These are phyloP conservation scores for Sporisorium iseilematis-ciliati DNA, from an alignment of 1,284 basidiomycete species.

Conservation along the genomic window DNA sequence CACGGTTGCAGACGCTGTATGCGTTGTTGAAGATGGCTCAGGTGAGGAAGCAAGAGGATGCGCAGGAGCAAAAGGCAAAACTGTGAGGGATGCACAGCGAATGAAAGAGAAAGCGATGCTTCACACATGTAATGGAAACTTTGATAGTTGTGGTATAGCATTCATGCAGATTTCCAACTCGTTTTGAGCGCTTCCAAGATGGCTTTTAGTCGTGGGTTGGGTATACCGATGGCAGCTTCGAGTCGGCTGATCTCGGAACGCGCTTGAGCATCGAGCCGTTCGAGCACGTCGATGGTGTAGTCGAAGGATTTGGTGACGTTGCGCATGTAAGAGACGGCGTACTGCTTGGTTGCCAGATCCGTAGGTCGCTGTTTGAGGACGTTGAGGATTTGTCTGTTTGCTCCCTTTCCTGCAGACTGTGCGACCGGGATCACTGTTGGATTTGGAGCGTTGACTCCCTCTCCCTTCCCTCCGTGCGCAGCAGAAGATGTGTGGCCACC, in stretches of 20 bases:
- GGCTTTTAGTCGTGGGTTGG: conserved; percentile 44
- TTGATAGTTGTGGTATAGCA: too few relatives aligned
- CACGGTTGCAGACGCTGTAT: conserved; percentile 71
- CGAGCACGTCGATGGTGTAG: conserved; percentile 64
- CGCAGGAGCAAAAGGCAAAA: conserved; percentile 15
- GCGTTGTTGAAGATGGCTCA: conserved; percentile 71
- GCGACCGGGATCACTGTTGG: conserved; percentile 6
- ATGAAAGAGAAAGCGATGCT: too few relatives aligned
- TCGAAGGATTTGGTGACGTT: conserved; percentile 61
- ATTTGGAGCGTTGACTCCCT: conserved; percentile 14
- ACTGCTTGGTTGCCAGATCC: conserved; percentile 61
- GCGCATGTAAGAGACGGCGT: conserved; percentile 66
- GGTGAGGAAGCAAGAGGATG: conserved; percentile 40
- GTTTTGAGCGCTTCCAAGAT: conserved; percentile 53
- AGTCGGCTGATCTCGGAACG: conserved; percentile 48
- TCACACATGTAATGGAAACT: not conserved
- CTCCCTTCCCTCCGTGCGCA: not conserved
- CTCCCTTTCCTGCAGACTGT: conserved; percentile 2
- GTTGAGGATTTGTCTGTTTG: conserved; percentile 62
- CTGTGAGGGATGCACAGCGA: conserved; percentile 10
- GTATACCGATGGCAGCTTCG: conserved; percentile 27
- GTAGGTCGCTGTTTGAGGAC: conserved; percentile 64
- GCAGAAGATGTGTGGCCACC: not conserved
- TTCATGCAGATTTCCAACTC: conserved; percentile 37
- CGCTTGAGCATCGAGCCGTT: conserved; percentile 53